These are phyloP conservation scores for Coniochaeta sp. DNA, from an alignment of 2,329 filamentous ascomycete species.

Conservation along the genomic window DNA sequence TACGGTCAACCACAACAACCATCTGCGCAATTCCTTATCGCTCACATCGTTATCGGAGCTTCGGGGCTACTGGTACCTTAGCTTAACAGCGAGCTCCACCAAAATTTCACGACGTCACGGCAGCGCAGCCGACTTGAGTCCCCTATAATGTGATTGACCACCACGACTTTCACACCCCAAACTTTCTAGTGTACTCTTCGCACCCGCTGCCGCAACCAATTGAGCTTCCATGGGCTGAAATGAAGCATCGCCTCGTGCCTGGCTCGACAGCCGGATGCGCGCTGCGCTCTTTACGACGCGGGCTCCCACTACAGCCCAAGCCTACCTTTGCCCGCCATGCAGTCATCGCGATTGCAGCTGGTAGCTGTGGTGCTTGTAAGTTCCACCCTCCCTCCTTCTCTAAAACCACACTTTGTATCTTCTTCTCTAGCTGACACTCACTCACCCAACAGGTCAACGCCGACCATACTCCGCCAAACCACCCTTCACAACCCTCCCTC, in stretches of 20 bases:
- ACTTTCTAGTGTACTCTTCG: neutral
- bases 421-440: neutral
- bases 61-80: constrained; percentile 4
- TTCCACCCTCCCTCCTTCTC: too few species aligned
- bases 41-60: constrained; percentile 6
- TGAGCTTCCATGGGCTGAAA: constrained; percentile 19
- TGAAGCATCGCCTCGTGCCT: constrained; percentile 23
- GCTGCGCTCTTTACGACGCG: neutral
- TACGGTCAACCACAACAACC: constrained; percentile 10
- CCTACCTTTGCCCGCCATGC: neutral
- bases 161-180: too few species aligned
- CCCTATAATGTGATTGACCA: too few species aligned
- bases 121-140: too few species aligned
- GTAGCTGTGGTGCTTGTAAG: neutral
- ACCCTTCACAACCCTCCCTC: constrained; percentile 21
- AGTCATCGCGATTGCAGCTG: neutral
- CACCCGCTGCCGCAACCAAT: constrained; percentile 4
- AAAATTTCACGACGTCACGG: constrained; percentile 1
- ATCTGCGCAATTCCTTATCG: constrained; percentile 7
- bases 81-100: neutral
- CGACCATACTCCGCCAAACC: neutral
- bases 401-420: too few species aligned
- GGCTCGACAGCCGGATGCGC: constrained; percentile 19
- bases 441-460: neutral
- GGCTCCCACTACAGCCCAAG: neutral